Base-by-base conservation (phyloP, 371 early-diverging fungal species). In the Rhizomucor miehei region DNA sequence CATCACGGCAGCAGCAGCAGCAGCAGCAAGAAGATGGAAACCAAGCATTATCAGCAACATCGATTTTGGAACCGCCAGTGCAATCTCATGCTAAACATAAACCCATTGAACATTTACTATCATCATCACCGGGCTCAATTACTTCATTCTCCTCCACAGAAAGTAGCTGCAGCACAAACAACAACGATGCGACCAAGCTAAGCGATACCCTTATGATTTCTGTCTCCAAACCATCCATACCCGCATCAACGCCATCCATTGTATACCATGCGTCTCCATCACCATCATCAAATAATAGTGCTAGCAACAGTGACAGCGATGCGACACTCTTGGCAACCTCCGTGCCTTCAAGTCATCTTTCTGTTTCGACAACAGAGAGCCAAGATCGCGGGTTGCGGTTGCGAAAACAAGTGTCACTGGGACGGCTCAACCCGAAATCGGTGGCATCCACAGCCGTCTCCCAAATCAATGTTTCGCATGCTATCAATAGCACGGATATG, bases 401-500 rank as follows among this genome's bases (percentile, higher is more conserved):
- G 41, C 56, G 62, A 9, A 62, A 62, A 41, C 52, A 56, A 13
- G 45, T 53, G 12, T 62, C 62, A 12, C 19, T 56, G 5, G 53
- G 51, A 1, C 56, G 57, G 23, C 48, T 56, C 20, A 52, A 48
- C 35, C 44, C 62, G 16, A 62, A 62, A 37, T 41, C 62, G 1
- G 24, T 52, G n/a, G 57, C 62, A 14, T 62, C 62, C 25, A 62
- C 62, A 6, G 62, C 62, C 14, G 62, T 62, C 4, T 62, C 62
- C 16, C 56, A 56, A 35, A 53, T 62, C 52, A 62, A 56, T 39
- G 62, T 56, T 13, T 56, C 52, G 35, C 62, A 29, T 29, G 29
- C 29, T 29, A 29, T 29, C 29, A 29, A 29, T 29, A 29, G 8
- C 8, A 29, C n/a, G n/a, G n/a, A 29, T 8, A 29, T 3, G 5